phyloP scores from a whole-genome alignment of 2,329 filamentous ascomycete genomes.

The Aspergillus spinulosporus region DNA sequence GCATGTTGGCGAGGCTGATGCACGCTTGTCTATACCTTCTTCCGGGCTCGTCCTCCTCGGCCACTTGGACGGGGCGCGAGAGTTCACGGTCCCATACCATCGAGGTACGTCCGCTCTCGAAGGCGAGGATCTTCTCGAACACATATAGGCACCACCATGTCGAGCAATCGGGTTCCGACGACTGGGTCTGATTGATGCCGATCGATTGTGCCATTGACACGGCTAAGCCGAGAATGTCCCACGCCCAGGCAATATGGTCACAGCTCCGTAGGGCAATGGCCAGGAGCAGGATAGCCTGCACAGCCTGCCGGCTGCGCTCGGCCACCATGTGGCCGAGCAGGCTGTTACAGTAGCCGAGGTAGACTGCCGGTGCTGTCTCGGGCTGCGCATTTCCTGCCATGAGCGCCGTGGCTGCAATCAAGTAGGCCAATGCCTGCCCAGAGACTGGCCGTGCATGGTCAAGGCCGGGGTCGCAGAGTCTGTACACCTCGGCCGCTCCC shows the following conservation, averaged over 20 bases:
- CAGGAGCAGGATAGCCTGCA: conserved; percentile 1
- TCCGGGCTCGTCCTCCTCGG: not conserved
- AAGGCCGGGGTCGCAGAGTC: not conserved
- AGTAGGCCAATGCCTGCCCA: not conserved
- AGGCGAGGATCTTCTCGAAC: conserved; percentile 9
- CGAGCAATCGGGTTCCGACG: too few relatives aligned
- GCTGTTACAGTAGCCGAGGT: not conserved
- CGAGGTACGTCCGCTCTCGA: conserved; percentile 6
- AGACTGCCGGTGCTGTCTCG: not conserved
- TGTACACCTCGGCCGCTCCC: not conserved
- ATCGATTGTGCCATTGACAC: conserved; percentile 7
- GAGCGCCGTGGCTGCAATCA: not conserved
- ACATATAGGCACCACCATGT: conserved; percentile 14
- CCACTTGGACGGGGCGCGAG: not conserved
- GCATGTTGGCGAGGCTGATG: conserved; percentile 5
- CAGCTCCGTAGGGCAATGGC: conserved; percentile 3
- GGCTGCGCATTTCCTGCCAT: not conserved
- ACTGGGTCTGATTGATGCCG: not conserved
- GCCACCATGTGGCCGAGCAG: conserved; percentile 5
- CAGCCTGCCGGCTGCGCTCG: not conserved
- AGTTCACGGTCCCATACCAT: conserved; percentile 1
- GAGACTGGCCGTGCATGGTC: not conserved
- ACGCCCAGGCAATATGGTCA: conserved; percentile 8
- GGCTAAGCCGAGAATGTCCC: conserved; percentile 4
- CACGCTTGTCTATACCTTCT: not conserved